Base-by-base conservation (phyloP, 2,329 filamentous ascomycete genomes). In the Colletotrichum liriopes region DNA sequence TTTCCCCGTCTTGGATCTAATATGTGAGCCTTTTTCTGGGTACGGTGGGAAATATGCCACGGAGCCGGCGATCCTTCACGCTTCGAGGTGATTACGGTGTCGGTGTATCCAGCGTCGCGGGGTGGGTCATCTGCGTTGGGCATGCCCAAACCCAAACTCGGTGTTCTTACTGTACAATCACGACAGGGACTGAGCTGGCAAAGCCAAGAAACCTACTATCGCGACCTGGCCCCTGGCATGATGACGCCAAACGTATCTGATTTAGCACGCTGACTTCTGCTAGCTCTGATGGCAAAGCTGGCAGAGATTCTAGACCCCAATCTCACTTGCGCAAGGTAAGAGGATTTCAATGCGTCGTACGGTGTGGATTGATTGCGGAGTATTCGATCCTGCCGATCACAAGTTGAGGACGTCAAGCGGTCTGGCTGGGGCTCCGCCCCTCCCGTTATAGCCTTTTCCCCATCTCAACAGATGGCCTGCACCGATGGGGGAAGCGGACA, bases 11-110 rank as follows among this genome's bases (percentile, higher is more conserved):
- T 23, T n/a, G 14, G 5, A 11, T 37, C 6, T 6, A 41, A 61
- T 47, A 37, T 4, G 29, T 47, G 20, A 16, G 26, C 20, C 7
- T 45, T 45, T 45, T 39, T 18, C 37, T 18, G 20, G 26, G 29
- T 18, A 23, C 9, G 29, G 16, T 23, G 20, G 32, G 29, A 37
- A 49, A 39, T 23, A 5, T 32, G 20, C 16, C 29, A 18, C 29
- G 47, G 26, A 35, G 32, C 16, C 23, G 14, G 45, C 12, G 32
- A 51, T 62, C 64, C 41, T 47, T 26, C 35, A 11, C 23, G 65
- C 52, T 68, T 63, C n/a, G 56, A 62, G 26, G 51, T 52, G 65
- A 62, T 68, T 52, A 58, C 35, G 43, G 58, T 68, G 29, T 63
- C n/a, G 51, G 23, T n/a, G 23, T 56, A 67, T 67, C 56, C 51